Evolutionary conservation across 768 basidiomycete species (phyloP), one percentile per base, ranked within the genome.

Genomic region (Amanita subjunquillea): DNA sequence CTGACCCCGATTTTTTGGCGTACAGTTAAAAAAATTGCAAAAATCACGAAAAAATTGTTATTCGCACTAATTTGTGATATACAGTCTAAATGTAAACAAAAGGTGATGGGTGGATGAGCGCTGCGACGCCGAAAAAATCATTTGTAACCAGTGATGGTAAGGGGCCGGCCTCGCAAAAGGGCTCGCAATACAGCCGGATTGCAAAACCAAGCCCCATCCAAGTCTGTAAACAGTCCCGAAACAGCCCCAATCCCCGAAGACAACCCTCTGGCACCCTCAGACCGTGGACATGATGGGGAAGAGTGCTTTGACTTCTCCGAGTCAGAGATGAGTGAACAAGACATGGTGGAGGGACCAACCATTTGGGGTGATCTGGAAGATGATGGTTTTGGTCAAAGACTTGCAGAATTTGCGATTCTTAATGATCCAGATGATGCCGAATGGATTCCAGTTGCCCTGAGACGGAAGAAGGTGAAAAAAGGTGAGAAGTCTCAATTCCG

Each of bases 361-460:
- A 34, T 40, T 50, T 43, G 41, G 20, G 37, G 23, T 32, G 37
- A 43, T 50, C 15, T 30, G 41, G 49, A 40, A 50, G 44, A 22
- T 32, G 27, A 38, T 32, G 17, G 12, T 30, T 54, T 13, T 45
- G 44, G 44, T 45, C 44, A 45, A 45, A 45, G 27, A n/a, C 44
- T 45, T 45, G 44, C 44, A 23, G 25, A 45, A 2, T 29, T 45
- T 23, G 20, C 44, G 10, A 15, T 45, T 29, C 10, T 45, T 29
- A 8, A 45, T 45, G 25, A 45, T 45, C 44, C 44, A 45, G 44
- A 45, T 23, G 20, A 45, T 30, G 2, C 6, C 13, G 12, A 45
- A 45, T 45, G 44, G 44, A 30, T 55, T 39, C 39, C 51, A n/a
- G 30, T 30, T 44, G 23, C 23, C 22, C 13, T 53, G 40, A 45